Percentiles rank a stretch among this genome's conserved stretches.
These are phyloP conservation scores for Jatropha multifida DNA, from an alignment of 441 rosid genomes.

Conservation along the genomic window DNA sequence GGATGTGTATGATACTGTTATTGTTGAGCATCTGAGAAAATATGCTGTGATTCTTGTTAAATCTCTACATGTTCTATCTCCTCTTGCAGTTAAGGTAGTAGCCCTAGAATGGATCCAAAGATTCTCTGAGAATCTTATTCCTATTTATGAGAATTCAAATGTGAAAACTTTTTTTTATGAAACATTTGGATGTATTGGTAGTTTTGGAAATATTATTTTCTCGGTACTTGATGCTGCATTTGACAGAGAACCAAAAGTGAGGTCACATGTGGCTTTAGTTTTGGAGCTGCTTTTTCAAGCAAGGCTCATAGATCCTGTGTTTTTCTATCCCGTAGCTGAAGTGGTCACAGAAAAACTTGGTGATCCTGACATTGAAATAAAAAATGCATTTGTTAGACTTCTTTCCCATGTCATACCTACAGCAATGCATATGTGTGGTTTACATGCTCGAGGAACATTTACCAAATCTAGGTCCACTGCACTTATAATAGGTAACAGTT, in stretches of 20 bases:
- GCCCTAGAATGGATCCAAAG: constrained; percentile 77
- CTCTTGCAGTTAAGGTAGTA: constrained; percentile 67
- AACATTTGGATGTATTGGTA: constrained; percentile 49
- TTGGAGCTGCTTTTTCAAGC: constrained; percentile 80
- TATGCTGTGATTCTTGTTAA: constrained; percentile 51
- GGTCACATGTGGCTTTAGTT: constrained; percentile 63
- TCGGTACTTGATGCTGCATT: constrained; percentile 80
- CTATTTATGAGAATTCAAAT: constrained; percentile 42
- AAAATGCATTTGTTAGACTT: constrained; percentile 65
- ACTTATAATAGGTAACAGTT: constrained; percentile 43
- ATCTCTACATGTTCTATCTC: constrained; percentile 69
- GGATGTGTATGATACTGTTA: constrained; percentile 40
- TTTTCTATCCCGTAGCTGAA: constrained; percentile 60
- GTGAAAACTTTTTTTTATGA: constrained; percentile 40
- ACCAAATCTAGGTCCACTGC: constrained; percentile 46
- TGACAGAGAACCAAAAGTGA: constrained; percentile 87
- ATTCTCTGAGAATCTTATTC: constrained; percentile 64
- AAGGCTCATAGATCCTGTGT: constrained; percentile 63
- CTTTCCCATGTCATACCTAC: constrained; percentile 73
- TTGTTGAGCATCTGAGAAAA: constrained; percentile 63
- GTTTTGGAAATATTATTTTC: constrained; percentile 49
- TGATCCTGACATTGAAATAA: constrained; percentile 75
- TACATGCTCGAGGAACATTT: constrained; percentile 47
- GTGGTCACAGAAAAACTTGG: constrained; percentile 80
- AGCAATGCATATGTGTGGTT: constrained; percentile 58